phyloP scores from a whole-genome alignment of 2,329 filamentous ascomycete genomes.

The Allantophomopsis lycopodina region DNA sequence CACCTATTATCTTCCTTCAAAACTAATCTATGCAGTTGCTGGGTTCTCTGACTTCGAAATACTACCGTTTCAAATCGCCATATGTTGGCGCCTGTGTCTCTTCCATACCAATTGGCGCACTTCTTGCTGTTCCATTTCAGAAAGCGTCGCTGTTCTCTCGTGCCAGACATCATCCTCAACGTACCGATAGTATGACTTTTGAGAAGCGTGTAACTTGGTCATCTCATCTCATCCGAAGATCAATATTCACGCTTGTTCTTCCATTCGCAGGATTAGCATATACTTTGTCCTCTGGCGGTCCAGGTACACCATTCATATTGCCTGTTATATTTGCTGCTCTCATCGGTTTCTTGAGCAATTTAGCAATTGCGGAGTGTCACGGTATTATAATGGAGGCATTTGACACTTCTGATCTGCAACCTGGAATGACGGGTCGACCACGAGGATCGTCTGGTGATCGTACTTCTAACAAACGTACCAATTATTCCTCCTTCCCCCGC shows the following conservation, averaged over 20 bases:
- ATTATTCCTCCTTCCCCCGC: slow-evolving; percentile 65
- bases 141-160: slow-evolving; percentile 58
- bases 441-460: slow-evolving; percentile 30
- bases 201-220: slow-evolving; percentile 52
- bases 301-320: slow-evolving; percentile 42
- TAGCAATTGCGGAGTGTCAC: slow-evolving; percentile 64
- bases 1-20: slow-evolving; percentile 2
- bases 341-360: slow-evolving; percentile 57
- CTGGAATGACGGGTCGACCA: slow-evolving; percentile 50
- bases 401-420: slow-evolving; percentile 67
- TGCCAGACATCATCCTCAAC: slow-evolving; percentile 40
- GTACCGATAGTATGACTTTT: slow-evolving; percentile 55
- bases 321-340: slow-evolving; percentile 52
- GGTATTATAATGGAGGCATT: slow-evolving; percentile 71
- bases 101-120: slow-evolving; percentile 52
- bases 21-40: slow-evolving; percentile 31
- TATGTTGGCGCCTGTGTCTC: slow-evolving; percentile 54
- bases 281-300: slow-evolving; percentile 50
- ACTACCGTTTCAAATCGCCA: slow-evolving; percentile 50
- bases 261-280: slow-evolving; percentile 56
- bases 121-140: slow-evolving; percentile 59
- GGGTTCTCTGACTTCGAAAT: slow-evolving; percentile 55
- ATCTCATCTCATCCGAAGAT: slow-evolving; percentile 56
- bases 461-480: slow-evolving; percentile 36
- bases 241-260: slow-evolving; percentile 51